Conservation (phyloP, 2,329 filamentous ascomycete species). For the Colletotrichum costaricense region DNA sequence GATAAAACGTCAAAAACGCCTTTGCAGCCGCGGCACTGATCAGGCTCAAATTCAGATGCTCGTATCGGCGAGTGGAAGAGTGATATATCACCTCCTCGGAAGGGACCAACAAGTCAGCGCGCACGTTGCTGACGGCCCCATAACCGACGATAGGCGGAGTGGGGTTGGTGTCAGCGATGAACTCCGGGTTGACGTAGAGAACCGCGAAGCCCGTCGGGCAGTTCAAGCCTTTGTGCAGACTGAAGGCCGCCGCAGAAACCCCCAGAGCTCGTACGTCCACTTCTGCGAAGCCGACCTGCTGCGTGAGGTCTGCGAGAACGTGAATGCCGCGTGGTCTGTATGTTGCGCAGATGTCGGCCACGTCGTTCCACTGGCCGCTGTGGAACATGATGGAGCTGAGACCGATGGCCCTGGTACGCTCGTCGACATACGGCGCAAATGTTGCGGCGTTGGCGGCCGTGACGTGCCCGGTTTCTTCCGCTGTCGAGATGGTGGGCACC, state of each 20-base stretch:
- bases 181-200: constrained; percentile 42
- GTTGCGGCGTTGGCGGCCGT: constrained; percentile 38
- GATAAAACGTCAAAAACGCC: constrained; percentile 41
- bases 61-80: constrained; percentile 42
- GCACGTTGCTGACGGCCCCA: constrained; percentile 38
- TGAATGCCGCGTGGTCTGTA: constrained; percentile 44
- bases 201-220: constrained; percentile 45
- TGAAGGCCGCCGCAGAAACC: constrained; percentile 46
- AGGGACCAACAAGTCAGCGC: constrained; percentile 37
- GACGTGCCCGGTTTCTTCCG: constrained; percentile 29
- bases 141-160: constrained; percentile 43
- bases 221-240: constrained; percentile 47
- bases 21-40: constrained; percentile 39
- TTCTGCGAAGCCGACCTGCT: constrained; percentile 46
- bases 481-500: constrained; percentile 28
- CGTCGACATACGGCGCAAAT: constrained; percentile 45
- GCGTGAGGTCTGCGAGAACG: constrained; percentile 45
- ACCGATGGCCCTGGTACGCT: constrained; percentile 43
- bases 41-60: constrained; percentile 45
- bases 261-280: constrained; percentile 42
- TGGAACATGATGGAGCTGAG: constrained; percentile 48
- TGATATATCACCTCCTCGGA: constrained; percentile 38
- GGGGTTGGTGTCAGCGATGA: constrained; percentile 39
- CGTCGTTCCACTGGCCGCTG: constrained; percentile 45
- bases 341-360: constrained; percentile 41